Evolutionary conservation across 352 stramenopile genomes (phyloP), one percentile per base, ranked within the genome.

Genomic region (Ophiocytium majus): DNA sequence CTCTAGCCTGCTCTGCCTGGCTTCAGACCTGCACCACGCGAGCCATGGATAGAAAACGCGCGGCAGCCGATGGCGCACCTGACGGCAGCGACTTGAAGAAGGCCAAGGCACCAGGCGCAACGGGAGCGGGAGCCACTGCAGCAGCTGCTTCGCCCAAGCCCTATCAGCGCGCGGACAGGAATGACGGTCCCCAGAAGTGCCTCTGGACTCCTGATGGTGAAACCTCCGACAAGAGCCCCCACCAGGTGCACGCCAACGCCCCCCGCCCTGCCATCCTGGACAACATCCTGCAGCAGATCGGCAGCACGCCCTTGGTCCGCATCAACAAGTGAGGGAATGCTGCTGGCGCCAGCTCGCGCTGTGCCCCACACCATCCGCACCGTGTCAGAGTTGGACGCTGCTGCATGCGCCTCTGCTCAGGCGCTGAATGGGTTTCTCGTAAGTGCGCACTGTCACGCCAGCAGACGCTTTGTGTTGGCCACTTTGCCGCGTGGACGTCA

Each of bases 231-330:
- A 23, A 81, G 80, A 76, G 86, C 32, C 28, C 81, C 28, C 80
- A 86, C 50, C 57, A 79, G 50, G 49, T 31, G 43, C 85, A 89
- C 49, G 86, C 81, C 23, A 78, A 5, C 66, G 5, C 66, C 32
- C 63, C 90, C 0, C 89, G 93, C 90, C 91, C 91, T 63, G 95
- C 95, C 86, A 97, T 97, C 89, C 91, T 97, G 37, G 94, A 97
- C 89, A 94, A 91, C 35, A 95, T 98, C 86, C 88, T 98, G 28
- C 94, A 97, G 57, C 93, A 97, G 83, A 92, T 98, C 37, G 96
- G 96, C 76, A 95, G 97, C 90, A 98, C 96, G 84, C 96, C 96
- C 36, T 90, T 98, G 33, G 94, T 99, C 79, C 93, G 94, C 43
- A 91, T 98, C 10, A 95, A 96, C 85, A 95, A 88, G 66, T 78